These are phyloP conservation scores for Neurospora sp. DNA, from an alignment of 2,329 filamentous ascomycete species.

Conservation along the genomic window DNA sequence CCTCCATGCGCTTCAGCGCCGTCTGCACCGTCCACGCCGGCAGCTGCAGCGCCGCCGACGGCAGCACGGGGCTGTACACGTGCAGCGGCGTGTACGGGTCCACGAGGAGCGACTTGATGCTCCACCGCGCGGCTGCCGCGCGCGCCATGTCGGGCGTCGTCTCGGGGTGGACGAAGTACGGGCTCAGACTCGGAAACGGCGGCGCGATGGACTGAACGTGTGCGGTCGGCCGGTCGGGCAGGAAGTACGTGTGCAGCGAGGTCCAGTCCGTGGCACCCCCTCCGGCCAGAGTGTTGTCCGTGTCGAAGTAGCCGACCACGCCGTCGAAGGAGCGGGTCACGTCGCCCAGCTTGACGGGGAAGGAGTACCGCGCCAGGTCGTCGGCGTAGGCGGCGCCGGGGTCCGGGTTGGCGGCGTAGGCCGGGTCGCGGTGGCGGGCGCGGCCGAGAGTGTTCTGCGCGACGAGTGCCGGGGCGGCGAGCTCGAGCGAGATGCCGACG, in stretches of 20 bases:
- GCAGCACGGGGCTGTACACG: conserved; percentile 25
- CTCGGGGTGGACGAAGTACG: conserved; percentile 2
- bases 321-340: conserved; percentile 25
- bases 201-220: conserved; percentile 1
- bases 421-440: no score
- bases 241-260: conserved; percentile 22
- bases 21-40: conserved; percentile 28
- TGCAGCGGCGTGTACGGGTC: conserved; percentile 29
- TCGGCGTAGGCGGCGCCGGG: not conserved
- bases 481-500: conserved; percentile 2
- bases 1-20: conserved; percentile 28
- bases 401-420: not conserved
- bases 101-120: conserved; percentile 20
- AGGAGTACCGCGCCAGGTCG: conserved; percentile 19
- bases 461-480: not conserved
- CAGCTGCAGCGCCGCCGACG: conserved; percentile 19
- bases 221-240: conserved; percentile 3
- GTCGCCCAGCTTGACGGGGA: conserved; percentile 30
- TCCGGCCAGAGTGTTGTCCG: conserved; percentile 10
- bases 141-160: not conserved
- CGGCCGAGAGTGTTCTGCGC: no score
- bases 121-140: conserved; percentile 1
- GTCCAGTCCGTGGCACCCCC: conserved; percentile 12
- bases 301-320: conserved; percentile 29
- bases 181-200: conserved; percentile 1